phyloP scores from a whole-genome alignment of 2,329 filamentous ascomycete genomes.

The Colletotrichum sp. region DNA sequence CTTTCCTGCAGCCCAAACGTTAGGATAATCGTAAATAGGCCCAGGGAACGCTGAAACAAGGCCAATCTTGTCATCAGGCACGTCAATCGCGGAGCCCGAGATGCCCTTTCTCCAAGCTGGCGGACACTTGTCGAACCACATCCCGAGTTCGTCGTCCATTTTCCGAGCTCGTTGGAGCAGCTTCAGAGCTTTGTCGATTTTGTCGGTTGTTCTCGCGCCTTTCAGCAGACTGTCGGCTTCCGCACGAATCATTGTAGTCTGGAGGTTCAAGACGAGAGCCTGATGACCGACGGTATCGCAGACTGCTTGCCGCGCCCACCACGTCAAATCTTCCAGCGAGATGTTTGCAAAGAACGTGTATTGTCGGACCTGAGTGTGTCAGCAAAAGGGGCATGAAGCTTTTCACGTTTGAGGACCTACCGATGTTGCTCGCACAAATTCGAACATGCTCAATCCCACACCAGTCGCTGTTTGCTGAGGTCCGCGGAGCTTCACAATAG shows the following conservation, averaged over 20 bases:
- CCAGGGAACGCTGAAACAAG: conserved; percentile 23
- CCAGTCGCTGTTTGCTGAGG: conserved; percentile 17
- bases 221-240: conserved; percentile 26
- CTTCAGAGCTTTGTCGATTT: conserved; percentile 25
- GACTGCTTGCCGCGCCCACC: conserved; percentile 27
- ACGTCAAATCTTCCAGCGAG: conserved; percentile 24
- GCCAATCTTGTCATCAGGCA: conserved; percentile 20
- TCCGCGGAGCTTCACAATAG: conserved; percentile 24
- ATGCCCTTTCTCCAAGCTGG: conserved; percentile 23
- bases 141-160: conserved; percentile 23
- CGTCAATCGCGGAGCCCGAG: conserved; percentile 20
- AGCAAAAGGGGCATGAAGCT: background rate
- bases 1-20: conserved; percentile 28
- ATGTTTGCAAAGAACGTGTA: conserved; percentile 27
- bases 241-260: conserved; percentile 27
- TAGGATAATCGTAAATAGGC: conserved; percentile 23
- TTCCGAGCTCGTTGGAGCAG: conserved; percentile 22
- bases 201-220: conserved; percentile 19
- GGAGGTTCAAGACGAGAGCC: conserved; percentile 27
- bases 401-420: conserved; percentile 8
- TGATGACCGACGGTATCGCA: conserved; percentile 25
- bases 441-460: conserved; percentile 27
- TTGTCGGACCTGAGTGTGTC: conserved; percentile 22
- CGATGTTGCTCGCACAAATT: conserved; percentile 26
- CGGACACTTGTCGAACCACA: conserved; percentile 26